Evolutionary conservation across 2,329 filamentous ascomycete genomes (phyloP), one percentile per base, ranked within the genome.

Genomic region (Hypoxylon sp.): DNA sequence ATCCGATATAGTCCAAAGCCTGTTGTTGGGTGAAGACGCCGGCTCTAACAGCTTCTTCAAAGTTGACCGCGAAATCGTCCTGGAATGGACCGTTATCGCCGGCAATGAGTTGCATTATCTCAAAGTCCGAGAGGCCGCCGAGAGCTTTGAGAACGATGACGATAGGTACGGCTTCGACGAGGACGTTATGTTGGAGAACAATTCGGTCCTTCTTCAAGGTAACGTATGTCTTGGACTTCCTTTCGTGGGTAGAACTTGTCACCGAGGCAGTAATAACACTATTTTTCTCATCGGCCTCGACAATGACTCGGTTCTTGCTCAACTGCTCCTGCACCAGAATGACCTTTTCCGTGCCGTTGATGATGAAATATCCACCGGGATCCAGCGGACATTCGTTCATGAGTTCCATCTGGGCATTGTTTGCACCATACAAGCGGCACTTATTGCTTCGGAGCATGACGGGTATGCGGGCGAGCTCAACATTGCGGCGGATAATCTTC

Each of bases 261-360:
- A 98, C 95, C 1, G 95, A 98, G 37, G 96, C 95, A 70, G 94
- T 92, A 59, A 98, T 94, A 68, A 97, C 89, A 63, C 91, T 91
- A 79, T 97, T 98, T 80, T 97, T 97, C 54, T 90, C 85, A 72
- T 94, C 92, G 57, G 92, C 90, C 79, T 99, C 96, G 15, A 99
- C 94, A 76, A 99, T 97, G 73, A 99, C 92, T 81, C 95, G 89
- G 79, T 99, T 99, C 85, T 99, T 99, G 85, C 95, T 99, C 75
- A 99, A 82, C 80, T 99, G 95, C 76, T 99, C 96, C 78, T 99
- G 95, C 13, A 99, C 96, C 44, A 99, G 82, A 74, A 99, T 99
- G 71, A 99, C 95, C 82, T 99, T 99, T 78, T 99, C 95, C 19
- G 96, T 97, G 48, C 95, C 95, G 72, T 94, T 93, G 69, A 98